phyloP scores from a whole-genome alignment of 345 rosid genomes.

The Eutrema japonicum region DNA sequence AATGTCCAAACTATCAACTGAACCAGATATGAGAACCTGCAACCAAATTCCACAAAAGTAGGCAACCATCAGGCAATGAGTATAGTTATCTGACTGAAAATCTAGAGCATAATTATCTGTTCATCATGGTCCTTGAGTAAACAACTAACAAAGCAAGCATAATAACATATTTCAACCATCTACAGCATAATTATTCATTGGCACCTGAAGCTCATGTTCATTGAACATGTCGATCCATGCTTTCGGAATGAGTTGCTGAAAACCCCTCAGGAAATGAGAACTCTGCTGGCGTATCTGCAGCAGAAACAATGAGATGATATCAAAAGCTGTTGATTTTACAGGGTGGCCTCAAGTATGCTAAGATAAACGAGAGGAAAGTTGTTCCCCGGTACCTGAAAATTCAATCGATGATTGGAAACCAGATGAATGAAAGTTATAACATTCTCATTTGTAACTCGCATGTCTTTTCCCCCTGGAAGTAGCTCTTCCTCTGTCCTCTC shows the following conservation, averaged over 20 bases:
- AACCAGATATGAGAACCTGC: constrained; percentile 95
- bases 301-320: constrained; percentile 21
- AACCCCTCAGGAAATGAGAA: constrained; percentile 87
- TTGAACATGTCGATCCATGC: constrained; percentile 98
- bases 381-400: constrained; percentile 66
- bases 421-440: constrained; percentile 91
- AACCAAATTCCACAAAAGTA: constrained; percentile 38
- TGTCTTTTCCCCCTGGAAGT: constrained; percentile 82
- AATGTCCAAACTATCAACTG: constrained; percentile 95
- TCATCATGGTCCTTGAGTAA: background rate
- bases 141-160: constrained; percentile 21
- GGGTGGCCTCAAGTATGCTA: constrained; percentile 22
- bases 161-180: constrained; percentile 19
- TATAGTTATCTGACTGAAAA: no score
- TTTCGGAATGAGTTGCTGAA: constrained; percentile 93
- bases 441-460: constrained; percentile 84
- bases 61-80: no score
- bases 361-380: constrained; percentile 23
- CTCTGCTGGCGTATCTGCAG: constrained; percentile 94
- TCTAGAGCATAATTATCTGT: no score
- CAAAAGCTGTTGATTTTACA: constrained; percentile 18
- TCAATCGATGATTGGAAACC: constrained; percentile 95
- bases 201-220: constrained; percentile 98
- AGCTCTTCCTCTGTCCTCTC: constrained; percentile 96
- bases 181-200: background rate